Evolutionary conservation across 2,329 filamentous ascomycete genomes (phyloP).

Genomic region (Aspergillus sp.): DNA sequence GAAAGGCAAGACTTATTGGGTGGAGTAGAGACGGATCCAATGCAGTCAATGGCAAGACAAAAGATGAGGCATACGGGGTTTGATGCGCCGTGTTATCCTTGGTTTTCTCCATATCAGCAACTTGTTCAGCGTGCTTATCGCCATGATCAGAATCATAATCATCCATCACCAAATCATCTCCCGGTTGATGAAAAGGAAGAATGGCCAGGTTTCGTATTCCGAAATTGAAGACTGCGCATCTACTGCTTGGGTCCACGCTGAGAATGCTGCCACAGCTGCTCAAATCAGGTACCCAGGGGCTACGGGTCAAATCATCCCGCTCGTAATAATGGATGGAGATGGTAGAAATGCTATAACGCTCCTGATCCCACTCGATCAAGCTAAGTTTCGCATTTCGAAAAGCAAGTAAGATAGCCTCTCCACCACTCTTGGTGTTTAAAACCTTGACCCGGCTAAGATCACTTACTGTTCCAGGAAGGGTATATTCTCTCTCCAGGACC

Average conservation of each 20-base stretch:
- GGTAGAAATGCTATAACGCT: constrained; percentile 72
- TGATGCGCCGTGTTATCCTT: constrained; percentile 34
- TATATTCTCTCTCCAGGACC: constrained; percentile 77
- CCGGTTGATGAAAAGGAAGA: constrained; percentile 79
- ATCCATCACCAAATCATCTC: constrained; percentile 86
- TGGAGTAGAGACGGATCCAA: constrained; percentile 84
- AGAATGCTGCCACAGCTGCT: constrained; percentile 75
- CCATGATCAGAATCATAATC: constrained; percentile 84
- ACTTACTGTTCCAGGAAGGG: constrained; percentile 76
- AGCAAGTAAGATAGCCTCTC: constrained; percentile 76
- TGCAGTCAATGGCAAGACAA: constrained; percentile 84
- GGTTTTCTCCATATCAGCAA: constrained; percentile 20
- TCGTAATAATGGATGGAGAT: constrained; percentile 98
- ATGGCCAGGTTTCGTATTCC: constrained; percentile 85
- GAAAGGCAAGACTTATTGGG: constrained; percentile 84
- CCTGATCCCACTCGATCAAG: constrained; percentile 88
- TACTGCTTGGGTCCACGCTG: constrained; percentile 81
- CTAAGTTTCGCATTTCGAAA: constrained; percentile 90
- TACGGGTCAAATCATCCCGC: constrained; percentile 78
- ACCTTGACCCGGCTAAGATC: constrained; percentile 75
- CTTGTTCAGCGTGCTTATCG: constrained; percentile 54
- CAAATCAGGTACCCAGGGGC: constrained; percentile 74
- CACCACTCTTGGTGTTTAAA: constrained; percentile 68
- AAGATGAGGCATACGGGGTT: constrained; percentile 82
- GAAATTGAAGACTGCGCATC: constrained; percentile 93